Evolutionary conservation across 1,139 yeast species (phyloP), one percentile per base, ranked within the genome.

Genomic region (Diutina ranongensis): DNA sequence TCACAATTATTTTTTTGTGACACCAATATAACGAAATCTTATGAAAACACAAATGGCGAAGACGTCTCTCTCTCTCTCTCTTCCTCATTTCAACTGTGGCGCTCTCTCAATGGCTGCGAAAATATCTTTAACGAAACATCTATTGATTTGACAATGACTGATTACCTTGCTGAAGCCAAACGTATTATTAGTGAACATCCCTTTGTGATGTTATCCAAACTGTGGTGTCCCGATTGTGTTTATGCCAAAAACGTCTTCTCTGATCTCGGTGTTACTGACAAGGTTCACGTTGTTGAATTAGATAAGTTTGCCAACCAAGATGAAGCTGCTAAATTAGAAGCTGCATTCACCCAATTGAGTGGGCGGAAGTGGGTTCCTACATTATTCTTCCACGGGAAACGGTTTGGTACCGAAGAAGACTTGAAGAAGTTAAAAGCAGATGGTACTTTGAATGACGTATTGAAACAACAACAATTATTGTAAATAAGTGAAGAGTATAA

Each of bases 141-240:
- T 15, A 35, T 36, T 16, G 21, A 27, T 15, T n/a, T n/a, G n/a
- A 25, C 18, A 1, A 38, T 38, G 42, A 13, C 42, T 2, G 42
- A 38, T 8, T 38, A 38, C 42, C 42, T 38, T 22, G 31, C 42
- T 9, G 25, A 38, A 15, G 42, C 42, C 12, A 38, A 38, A n/a
- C 32, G 28, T 15, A 25, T 44, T 2, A 69, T 82, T 46, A 48
- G 59, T 5, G 54, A 63, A 4, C 64, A 80, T 60, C 67, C 65
- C 45, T 76, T 62, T 53, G 67, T 83, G 49, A 74, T 80, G 71
- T 59, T 82, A 15, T 75, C 84, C 40, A 83, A 82, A 53, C 71
- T 82, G 19, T 83, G 88, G 88, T 83, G 89, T 59, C 84, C 86
- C 1, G 89, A 83, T 55, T 83, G 89, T 54, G 76, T 72, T 45